Percentiles rank a stretch among this genome's conserved stretches.
Evolutionary conservation across 2,329 filamentous ascomycete genomes (phyloP).

Genomic region (Nigrograna mackinnonii): DNA sequence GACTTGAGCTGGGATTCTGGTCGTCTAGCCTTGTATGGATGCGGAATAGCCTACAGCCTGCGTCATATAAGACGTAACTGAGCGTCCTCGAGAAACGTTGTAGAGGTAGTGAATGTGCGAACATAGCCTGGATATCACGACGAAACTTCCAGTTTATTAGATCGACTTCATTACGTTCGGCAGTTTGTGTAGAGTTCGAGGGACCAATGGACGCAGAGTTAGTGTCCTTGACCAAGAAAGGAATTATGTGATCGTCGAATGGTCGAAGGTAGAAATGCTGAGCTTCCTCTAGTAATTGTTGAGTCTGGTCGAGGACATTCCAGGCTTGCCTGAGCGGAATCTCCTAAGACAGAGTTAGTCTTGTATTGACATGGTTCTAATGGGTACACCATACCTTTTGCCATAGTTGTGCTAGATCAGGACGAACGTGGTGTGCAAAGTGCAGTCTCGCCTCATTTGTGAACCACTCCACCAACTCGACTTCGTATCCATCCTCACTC

Average conservation of each 20-base stretch:
- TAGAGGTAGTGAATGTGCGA: slow-evolving; percentile 64
- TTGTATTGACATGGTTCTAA: not conserved
- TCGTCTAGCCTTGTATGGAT: slow-evolving; percentile 33
- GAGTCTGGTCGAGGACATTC: slow-evolving; percentile 39
- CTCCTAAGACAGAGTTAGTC: slow-evolving; percentile 14
- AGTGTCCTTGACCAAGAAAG: slow-evolving; percentile 32
- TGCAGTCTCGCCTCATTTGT: slow-evolving; percentile 46
- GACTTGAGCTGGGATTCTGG: slow-evolving; percentile 18
- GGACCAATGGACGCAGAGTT: slow-evolving; percentile 38
- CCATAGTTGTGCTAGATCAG: slow-evolving; percentile 34
- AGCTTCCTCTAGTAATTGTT: slow-evolving; percentile 37
- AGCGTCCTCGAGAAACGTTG: slow-evolving; percentile 59
- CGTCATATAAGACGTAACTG: slow-evolving; percentile 56
- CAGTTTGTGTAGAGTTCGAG: slow-evolving; percentile 38
- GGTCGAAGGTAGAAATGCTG: slow-evolving; percentile 42
- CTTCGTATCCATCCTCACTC: slow-evolving; percentile 28
- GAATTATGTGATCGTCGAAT: slow-evolving; percentile 37
- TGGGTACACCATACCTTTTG: slow-evolving; percentile 12
- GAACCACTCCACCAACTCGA: slow-evolving; percentile 49
- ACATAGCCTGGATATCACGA: slow-evolving; percentile 65
- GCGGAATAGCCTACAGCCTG: slow-evolving; percentile 54
- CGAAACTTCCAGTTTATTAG: slow-evolving; percentile 53
- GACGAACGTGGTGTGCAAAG: slow-evolving; percentile 40
- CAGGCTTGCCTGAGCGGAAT: slow-evolving; percentile 28
- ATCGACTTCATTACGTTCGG: slow-evolving; percentile 6